Conservation (phyloP, 139 green algal genomes). For the Chlorella vulgaris region DNA sequence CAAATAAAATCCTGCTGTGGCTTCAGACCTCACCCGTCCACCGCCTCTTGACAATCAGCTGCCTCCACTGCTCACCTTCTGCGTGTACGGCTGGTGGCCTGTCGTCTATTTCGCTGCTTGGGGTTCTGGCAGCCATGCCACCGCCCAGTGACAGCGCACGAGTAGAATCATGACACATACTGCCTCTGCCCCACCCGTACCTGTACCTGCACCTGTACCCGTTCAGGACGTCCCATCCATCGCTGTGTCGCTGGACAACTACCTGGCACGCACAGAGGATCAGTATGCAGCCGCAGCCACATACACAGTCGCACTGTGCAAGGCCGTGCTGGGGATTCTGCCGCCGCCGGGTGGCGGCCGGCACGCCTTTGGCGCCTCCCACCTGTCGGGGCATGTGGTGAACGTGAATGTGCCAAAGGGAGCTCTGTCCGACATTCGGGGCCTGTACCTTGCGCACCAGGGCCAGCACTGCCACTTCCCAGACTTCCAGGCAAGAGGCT, state of each 20-base stretch:
- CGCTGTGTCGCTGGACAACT: slow-evolving; percentile 72
- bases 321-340: slow-evolving; percentile 51
- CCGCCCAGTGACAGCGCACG: too few relatives aligned
- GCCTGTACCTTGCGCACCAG: slow-evolving; percentile 46
- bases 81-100: too few relatives aligned
- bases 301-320: slow-evolving; percentile 49
- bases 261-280: slow-evolving; percentile 54
- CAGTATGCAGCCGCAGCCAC: slow-evolving; percentile 58
- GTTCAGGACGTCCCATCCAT: slow-evolving; percentile 67
- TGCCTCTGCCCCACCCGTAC: too few relatives aligned
- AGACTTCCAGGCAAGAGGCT: neutral
- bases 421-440: neutral
- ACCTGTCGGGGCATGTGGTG: slow-evolving; percentile 44
- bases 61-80: too few relatives aligned
- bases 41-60: too few relatives aligned
- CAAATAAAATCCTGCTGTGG: too few relatives aligned
- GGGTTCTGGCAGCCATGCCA: too few relatives aligned
- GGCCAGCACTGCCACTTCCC: slow-evolving; percentile 35
- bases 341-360: neutral
- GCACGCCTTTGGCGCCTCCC: neutral
- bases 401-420: slow-evolving; percentile 59
- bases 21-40: too few relatives aligned
- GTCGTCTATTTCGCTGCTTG: too few relatives aligned
- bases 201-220: too few relatives aligned
- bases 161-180: too few relatives aligned